Evolutionary conservation across 495 filamentous ascomycete species (phyloP).

Genomic region (Mytilinidion resinicola): DNA sequence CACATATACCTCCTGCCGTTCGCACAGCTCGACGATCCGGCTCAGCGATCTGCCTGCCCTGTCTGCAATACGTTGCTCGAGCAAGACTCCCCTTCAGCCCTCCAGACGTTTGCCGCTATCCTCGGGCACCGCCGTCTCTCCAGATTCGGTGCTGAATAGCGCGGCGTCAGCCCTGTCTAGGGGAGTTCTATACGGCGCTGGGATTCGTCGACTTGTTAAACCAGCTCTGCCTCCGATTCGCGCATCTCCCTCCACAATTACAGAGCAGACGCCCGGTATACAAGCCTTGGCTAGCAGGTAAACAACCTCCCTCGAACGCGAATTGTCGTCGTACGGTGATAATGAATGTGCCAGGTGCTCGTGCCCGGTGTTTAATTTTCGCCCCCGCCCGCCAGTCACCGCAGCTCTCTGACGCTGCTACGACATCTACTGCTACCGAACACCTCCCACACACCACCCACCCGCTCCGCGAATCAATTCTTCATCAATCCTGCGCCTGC

Average conservation of each 20-base stretch:
- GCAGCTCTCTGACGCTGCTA: constrained; percentile 21
- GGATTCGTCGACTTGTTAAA: constrained; percentile 20
- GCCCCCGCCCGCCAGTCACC: constrained; percentile 21
- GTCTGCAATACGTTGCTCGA: no score
- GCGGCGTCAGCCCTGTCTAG: constrained; percentile 18
- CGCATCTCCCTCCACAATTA: constrained; percentile 3
- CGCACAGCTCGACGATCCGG: background rate
- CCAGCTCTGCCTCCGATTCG: constrained; percentile 24
- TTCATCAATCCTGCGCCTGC: background rate
- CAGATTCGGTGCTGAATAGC: constrained; percentile 16
- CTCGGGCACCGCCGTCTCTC: constrained; percentile 20
- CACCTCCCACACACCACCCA: no score
- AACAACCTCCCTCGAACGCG: constrained; percentile 10
- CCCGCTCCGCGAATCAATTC: constrained; percentile 1
- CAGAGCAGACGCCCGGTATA: constrained; percentile 1
- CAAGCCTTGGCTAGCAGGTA: constrained; percentile 22
- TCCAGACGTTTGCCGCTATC: background rate
- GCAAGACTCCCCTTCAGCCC: background rate
- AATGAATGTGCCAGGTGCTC: constrained; percentile 6
- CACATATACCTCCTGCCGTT: background rate
- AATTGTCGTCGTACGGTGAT: constrained; percentile 14
- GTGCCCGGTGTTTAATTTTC: background rate
- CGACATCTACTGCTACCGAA: constrained; percentile 1
- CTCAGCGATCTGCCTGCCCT: background rate
- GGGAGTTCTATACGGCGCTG: background rate